These are phyloP conservation scores for Flaveria brownii DNA, from an alignment of 129 eudicot genomes.

Conservation along the genomic window DNA sequence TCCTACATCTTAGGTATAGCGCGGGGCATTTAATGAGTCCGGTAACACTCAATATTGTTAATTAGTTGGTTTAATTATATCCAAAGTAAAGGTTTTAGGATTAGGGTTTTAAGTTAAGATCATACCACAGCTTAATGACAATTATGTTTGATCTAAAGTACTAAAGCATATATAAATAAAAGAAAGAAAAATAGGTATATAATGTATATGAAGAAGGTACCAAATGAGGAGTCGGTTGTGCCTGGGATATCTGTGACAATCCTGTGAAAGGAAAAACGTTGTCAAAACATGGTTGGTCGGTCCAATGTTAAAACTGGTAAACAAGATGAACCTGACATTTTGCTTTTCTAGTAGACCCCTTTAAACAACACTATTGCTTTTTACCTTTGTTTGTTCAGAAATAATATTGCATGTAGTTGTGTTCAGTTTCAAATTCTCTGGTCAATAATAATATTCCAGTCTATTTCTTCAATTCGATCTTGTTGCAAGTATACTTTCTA, in stretches of 20 bases:
- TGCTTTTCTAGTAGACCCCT: slow-evolving; percentile 40
- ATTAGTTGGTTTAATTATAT: neutral
- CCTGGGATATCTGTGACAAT: slow-evolving; percentile 47
- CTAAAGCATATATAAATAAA: neutral
- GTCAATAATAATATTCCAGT: slow-evolving; percentile 3
- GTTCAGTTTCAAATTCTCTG: slow-evolving; percentile 32
- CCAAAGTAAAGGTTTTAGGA: neutral
- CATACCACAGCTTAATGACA: too few species aligned
- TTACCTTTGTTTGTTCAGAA: slow-evolving; percentile 21
- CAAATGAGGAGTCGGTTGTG: slow-evolving; percentile 47
- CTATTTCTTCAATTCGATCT: neutral
- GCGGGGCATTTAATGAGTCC: too few species aligned
- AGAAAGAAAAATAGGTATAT: neutral
- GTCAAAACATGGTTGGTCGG: slow-evolving; percentile 33
- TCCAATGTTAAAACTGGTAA: slow-evolving; percentile 28
- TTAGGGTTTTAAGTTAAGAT: neutral
- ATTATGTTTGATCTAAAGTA: neutral
- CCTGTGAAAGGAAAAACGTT: slow-evolving; percentile 38
- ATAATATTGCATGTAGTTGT: neutral
- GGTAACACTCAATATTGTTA: too few species aligned
- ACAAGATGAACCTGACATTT: slow-evolving; percentile 31
- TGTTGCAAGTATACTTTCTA: slow-evolving; percentile 3
- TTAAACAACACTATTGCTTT: slow-evolving; percentile 32
- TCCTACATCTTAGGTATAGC: too few species aligned
- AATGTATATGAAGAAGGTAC: slow-evolving; percentile 20